Base-by-base conservation (phyloP, 2,329 filamentous ascomycete species). In the Monilinia vaccinii-corymbosi region DNA sequence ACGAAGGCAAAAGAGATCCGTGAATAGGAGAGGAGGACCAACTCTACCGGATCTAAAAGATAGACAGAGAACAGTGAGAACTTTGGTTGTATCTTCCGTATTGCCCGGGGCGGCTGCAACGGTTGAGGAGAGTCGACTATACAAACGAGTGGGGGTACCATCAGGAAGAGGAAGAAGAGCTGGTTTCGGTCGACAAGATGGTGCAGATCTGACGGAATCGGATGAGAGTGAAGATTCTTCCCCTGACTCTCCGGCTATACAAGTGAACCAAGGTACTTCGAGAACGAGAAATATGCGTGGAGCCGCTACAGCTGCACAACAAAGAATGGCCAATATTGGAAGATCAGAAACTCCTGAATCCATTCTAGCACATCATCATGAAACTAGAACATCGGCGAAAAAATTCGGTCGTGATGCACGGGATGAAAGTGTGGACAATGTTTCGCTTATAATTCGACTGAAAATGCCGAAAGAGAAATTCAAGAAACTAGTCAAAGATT, bases 21-120 rank as follows among this genome's bases (percentile, higher is more conserved):
- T 96, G 68, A 97, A 97, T 72, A 83, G 94, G 64, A 85, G 94
- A 68, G 94, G 94, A 64, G 94, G 94, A 0, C 94, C 94, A 7
- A 88, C 90, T 62, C 78, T 99, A 45, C 94, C 94, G n/a, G 94
- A 99, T 75, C 84, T 99, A 61, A 96, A 95, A 72, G 94, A 99
- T 68, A 84, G 92, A 58, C 93, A 94, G 75, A 85, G 93, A 56
- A 97, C 94, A 0, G 93, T 97, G 60, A 85, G 94, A 50, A 97
- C 93, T 0, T 81, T 97, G 66, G 83, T 97, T 56, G 91, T 99
- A 1, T 97, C 93, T 11, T 92, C 90, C 3, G 91, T 96, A 23
- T 82, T 99, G 61, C 94, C 94, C 18, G 94, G 93, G 28, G 90
- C 91, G 5, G 93, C 89, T 5, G 77, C 84, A 59, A 82, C 82